phyloP scores from a whole-genome alignment of 257 asterid genomes.

The Solanum acaule region DNA sequence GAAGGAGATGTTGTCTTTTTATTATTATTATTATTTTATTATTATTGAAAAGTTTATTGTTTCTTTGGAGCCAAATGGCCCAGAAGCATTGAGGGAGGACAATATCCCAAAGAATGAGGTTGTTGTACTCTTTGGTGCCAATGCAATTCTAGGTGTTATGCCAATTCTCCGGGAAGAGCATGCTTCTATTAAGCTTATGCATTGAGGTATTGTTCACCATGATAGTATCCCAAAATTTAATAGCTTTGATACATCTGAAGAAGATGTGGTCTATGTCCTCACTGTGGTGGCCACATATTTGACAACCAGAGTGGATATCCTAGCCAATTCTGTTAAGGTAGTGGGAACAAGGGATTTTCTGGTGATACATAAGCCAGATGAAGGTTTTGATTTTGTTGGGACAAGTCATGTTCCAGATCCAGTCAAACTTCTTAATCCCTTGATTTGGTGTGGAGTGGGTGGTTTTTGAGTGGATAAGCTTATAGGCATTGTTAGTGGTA shows the following conservation, averaged over 20 bases:
- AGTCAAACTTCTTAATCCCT: background rate
- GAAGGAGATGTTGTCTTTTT: too few species aligned
- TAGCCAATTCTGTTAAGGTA: background rate
- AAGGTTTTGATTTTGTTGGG: background rate
- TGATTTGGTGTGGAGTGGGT: background rate
- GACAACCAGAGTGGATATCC: too few species aligned
- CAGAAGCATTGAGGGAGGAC: background rate
- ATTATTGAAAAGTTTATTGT: background rate
- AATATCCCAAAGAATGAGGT: too few species aligned
- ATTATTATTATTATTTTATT: too few species aligned
- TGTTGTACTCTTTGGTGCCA: background rate
- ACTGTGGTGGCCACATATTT: background rate
- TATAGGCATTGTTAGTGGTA: background rate
- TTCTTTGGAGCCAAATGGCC: background rate
- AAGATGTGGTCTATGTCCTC: background rate
- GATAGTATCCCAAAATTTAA: background rate
- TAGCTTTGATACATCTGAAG: too few species aligned
- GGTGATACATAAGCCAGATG: background rate
- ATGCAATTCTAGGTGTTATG: too few species aligned
- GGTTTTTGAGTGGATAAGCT: background rate
- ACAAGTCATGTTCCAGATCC: background rate
- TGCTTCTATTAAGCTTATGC: background rate
- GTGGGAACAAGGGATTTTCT: background rate
- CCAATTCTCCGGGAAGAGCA: background rate
- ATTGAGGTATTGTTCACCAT: background rate